Evolutionary conservation across 2,329 filamentous ascomycete species (phyloP).

Genomic region (Pseudogymnoascus sp.): DNA sequence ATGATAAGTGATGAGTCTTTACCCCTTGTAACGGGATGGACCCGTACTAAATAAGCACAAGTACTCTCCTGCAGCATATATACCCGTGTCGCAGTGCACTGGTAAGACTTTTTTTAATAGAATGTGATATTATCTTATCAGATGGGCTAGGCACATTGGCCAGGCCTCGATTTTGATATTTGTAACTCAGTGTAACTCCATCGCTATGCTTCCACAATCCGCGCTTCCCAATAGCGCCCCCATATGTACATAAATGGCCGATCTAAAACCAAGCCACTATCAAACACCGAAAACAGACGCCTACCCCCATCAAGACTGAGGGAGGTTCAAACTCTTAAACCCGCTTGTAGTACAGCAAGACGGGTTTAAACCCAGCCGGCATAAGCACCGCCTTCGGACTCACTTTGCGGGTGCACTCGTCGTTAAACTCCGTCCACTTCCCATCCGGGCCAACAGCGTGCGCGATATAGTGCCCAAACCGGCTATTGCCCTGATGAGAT

Average conservation of each 20-base stretch:
- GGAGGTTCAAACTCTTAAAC: neutral
- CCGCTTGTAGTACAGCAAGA: conserved; percentile 4
- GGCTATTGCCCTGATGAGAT: conserved; percentile 20
- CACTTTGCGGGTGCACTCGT: conserved; percentile 9
- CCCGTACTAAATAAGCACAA: neutral
- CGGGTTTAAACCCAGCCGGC: neutral
- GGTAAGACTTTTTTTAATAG: neutral
- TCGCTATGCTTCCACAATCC: neutral
- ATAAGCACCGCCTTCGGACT: neutral
- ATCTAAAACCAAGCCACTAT: neutral
- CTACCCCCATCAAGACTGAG: neutral
- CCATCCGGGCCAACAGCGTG: conserved; percentile 15
- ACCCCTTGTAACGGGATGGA: neutral
- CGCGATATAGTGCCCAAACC: conserved; percentile 20
- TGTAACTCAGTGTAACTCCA: neutral
- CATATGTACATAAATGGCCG: neutral
- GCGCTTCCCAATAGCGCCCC: neutral
- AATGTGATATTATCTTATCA: neutral
- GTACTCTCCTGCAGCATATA: neutral
- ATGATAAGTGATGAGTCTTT: neutral
- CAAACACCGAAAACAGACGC: neutral
- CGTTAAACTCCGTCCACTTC: conserved; percentile 19
- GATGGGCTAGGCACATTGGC: neutral
- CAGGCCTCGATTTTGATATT: neutral
- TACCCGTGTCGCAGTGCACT: neutral